A percentile compares a stretch with the other conserved stretches of the same genome.
Evolutionary conservation across 2,329 filamentous ascomycete genomes (phyloP).

Genomic region (Aspergillus eucalypticola): DNA sequence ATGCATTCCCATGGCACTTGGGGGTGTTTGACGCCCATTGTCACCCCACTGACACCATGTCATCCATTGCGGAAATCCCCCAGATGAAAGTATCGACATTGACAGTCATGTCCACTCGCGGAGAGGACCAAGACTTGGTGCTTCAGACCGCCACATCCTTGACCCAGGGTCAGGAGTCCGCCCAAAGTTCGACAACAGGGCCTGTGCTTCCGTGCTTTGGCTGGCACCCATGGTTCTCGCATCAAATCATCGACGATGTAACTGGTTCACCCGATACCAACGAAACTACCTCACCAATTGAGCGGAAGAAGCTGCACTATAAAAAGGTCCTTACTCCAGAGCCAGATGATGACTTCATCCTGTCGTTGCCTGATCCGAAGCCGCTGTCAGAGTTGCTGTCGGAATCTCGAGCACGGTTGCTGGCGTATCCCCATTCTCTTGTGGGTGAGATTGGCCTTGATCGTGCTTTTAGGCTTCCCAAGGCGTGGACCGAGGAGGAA

Average conservation of each 20-base stretch:
- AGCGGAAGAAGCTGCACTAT: slow-evolving; percentile 53
- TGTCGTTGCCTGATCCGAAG: slow-evolving; percentile 54
- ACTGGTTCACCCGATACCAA: slow-evolving; percentile 22
- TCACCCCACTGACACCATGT: slow-evolving; percentile 66
- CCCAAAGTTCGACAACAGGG: slow-evolving; percentile 29
- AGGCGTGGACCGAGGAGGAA: slow-evolving; percentile 46
- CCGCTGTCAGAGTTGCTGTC: slow-evolving; percentile 55
- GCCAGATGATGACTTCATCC: slow-evolving; percentile 49
- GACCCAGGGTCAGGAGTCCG: slow-evolving; percentile 35
- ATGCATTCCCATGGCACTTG: slow-evolving; percentile 60
- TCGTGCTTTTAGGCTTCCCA: slow-evolving; percentile 61
- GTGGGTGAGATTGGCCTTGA: slow-evolving; percentile 66
- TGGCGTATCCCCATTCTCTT: slow-evolving; percentile 55
- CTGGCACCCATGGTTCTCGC: slow-evolving; percentile 70
- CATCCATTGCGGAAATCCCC: slow-evolving; percentile 55
- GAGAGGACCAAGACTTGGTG: slow-evolving; percentile 63
- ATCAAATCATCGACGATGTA: slow-evolving; percentile 57
- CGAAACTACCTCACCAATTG: slow-evolving; percentile 10
- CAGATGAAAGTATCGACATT: slow-evolving; percentile 59
- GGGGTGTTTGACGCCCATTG: slow-evolving; percentile 67
- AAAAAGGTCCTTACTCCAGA: slow-evolving; percentile 53
- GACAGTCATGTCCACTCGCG: slow-evolving; percentile 64
- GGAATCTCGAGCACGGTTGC: slow-evolving; percentile 51
- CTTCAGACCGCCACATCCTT: slow-evolving; percentile 46
- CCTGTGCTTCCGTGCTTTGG: slow-evolving; percentile 63